Conservation (phyloP, 257 asterid genomes). For the Gentiana straminea region DNA sequence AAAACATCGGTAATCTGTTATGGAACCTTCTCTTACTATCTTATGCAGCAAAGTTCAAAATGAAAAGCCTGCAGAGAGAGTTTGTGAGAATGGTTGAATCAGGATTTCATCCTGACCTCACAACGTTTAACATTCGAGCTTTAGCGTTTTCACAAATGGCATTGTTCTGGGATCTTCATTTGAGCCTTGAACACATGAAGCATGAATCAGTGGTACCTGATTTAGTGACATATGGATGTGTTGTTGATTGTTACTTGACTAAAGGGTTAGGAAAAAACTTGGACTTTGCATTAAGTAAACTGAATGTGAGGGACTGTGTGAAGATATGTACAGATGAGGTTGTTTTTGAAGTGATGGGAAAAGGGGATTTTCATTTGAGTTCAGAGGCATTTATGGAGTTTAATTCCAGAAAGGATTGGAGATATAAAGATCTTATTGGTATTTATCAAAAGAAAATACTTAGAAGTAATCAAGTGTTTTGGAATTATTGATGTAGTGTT, state of each 20-base stretch:
- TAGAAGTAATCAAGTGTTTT: slow-evolving; percentile 65
- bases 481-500: slow-evolving; percentile 57
- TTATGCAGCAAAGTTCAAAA: slow-evolving; percentile 85
- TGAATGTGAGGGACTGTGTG: slow-evolving; percentile 32
- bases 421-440: slow-evolving; percentile 49
- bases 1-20: slow-evolving; percentile 74
- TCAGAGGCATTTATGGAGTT: slow-evolving; percentile 56
- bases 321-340: slow-evolving; percentile 44
- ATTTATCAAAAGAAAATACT: slow-evolving; percentile 53
- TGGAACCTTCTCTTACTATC: slow-evolving; percentile 84
- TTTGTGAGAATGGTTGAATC: slow-evolving; percentile 80
- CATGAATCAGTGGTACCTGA: slow-evolving; percentile 66
- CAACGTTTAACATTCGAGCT: slow-evolving; percentile 69
- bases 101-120: slow-evolving; percentile 69
- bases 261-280: slow-evolving; percentile 66
- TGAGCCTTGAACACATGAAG: slow-evolving; percentile 88
- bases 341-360: slow-evolving; percentile 77
- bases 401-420: slow-evolving; percentile 32
- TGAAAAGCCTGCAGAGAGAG: slow-evolving; percentile 90
- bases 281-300: slow-evolving; percentile 44
- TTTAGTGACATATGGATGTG: slow-evolving; percentile 82
- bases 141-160: slow-evolving; percentile 90
- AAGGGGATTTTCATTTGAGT: slow-evolving; percentile 77
- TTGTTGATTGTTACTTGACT: slow-evolving; percentile 76
- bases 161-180: slow-evolving; percentile 78